phyloP scores from a whole-genome alignment of 192 early-diverging fungal genomes.

The Coemansia nantahalensis region DNA sequence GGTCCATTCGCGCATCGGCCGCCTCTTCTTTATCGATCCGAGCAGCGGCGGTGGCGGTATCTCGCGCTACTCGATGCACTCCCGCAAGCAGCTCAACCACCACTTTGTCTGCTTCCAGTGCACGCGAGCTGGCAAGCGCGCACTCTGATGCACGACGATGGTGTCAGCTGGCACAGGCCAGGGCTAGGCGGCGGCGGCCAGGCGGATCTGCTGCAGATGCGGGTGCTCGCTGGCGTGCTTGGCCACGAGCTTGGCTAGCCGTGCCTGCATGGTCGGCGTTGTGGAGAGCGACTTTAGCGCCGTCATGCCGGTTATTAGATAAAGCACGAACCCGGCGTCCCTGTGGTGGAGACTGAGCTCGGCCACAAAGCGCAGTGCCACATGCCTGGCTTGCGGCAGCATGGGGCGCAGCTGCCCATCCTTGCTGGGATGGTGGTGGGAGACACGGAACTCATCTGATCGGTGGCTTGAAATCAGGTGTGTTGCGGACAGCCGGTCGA shows the following conservation, averaged over 20 bases:
- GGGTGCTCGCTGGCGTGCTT: no score
- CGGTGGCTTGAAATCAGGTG: conserved; percentile 12
- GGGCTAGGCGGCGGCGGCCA: no score
- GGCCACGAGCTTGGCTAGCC: no score
- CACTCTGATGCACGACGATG: no score
- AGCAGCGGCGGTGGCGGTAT: conserved; percentile 16
- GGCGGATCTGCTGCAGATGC: no score
- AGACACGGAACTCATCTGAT: neutral
- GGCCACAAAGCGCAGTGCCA: conserved; percentile 4
- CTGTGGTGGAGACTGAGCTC: neutral
- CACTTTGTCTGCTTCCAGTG: conserved; percentile 38
- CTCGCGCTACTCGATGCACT: conserved; percentile 30
- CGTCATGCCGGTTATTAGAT: neutral
- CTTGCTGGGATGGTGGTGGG: no score
- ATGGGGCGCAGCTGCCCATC: neutral
- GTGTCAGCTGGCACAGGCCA: no score
- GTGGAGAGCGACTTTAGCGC: neutral
- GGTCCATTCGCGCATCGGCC: conserved; percentile 86
- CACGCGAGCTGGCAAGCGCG: no score
- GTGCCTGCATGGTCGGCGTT: no score
- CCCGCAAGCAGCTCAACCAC: conserved; percentile 40
- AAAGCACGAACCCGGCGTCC: conserved; percentile 8
- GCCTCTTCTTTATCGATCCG: conserved; percentile 68
- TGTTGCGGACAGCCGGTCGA: conserved; percentile 1
- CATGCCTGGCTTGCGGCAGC: neutral